Base-by-base conservation (phyloP, 441 rosid genomes). In the Erysimum pusillum region DNA sequence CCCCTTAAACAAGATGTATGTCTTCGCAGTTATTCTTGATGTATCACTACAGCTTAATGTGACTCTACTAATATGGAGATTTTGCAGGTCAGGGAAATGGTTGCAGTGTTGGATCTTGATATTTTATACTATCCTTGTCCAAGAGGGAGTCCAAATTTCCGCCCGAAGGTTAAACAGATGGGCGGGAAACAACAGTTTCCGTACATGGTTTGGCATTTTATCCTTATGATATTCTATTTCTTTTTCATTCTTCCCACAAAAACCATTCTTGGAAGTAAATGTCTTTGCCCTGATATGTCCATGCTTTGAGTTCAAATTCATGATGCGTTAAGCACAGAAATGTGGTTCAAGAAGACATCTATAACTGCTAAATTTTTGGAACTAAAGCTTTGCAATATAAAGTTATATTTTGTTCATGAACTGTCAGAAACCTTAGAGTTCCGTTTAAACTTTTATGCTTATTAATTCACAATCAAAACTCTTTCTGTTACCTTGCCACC, bases 71-170 rank as follows among this genome's bases (percentile, higher is more conserved):
- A 71, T 52, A 42, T 59, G 80, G 74, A 49, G 32, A 45, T 45
- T 39, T 18, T 45, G 25, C 87, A 92, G 99, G 99, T 94, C 48
- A 90, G 99, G 73, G 99, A 94, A 88, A 90, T 94, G 80, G 94
- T 92, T 79, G 81, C 91, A 22, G 81, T 91, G 39, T 80, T 94
- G 90, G 99, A 94, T 82, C 86, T 94, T 63, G 99, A 94, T 83
- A 91, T 94, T 83, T 75, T 92, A 9, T 94, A 79, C 83, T 92
- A 92, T 85, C 99, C 98, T 74, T 92, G 98, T 81, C 99, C 99
- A 25, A 83, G 81, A 85, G 85, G 90, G 38, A 94, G 99, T 79
- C 97, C 96, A 12, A 92, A 85, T 79, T 94, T 90, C 32, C 97
- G 97, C 70, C 94, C 94, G 34, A 89, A 86, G 84, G 98, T 82